Conservation (phyloP, 306 rosid genomes). For the Trifolium fragiferum region DNA sequence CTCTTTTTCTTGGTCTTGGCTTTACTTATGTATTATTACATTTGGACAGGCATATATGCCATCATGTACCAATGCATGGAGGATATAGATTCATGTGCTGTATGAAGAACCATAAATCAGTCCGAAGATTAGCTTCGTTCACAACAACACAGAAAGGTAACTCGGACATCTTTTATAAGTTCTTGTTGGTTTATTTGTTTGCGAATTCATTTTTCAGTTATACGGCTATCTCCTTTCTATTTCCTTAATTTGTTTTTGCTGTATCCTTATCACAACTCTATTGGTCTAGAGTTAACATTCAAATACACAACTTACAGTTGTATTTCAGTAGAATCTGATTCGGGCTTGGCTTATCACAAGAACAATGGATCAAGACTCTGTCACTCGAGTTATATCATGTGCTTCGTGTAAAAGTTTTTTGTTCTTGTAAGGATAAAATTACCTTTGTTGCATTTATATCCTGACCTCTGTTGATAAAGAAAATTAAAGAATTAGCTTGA, state of each 20-base stretch:
- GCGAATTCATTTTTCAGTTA: slow-evolving; percentile 3
- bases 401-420: slow-evolving; percentile 12
- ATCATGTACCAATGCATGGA: slow-evolving; percentile 49
- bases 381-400: slow-evolving; percentile 5
- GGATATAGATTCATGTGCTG: slow-evolving; percentile 55
- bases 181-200: slow-evolving; percentile 33
- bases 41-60: slow-evolving; percentile 62
- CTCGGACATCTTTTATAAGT: slow-evolving; percentile 21
- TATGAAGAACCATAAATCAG: slow-evolving; percentile 50
- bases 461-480: neutral
- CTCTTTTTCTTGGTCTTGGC: slow-evolving; percentile 3
- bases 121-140: slow-evolving; percentile 58
- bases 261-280: slow-evolving; percentile 18
- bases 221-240: slow-evolving; percentile 30
- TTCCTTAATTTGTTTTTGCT: slow-evolving; percentile 13
- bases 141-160: slow-evolving; percentile 65
- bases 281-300: slow-evolving; percentile 30
- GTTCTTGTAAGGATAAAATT: slow-evolving; percentile 21
- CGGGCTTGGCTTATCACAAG: slow-evolving; percentile 15
- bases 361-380: slow-evolving; percentile 3
- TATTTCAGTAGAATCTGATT: slow-evolving; percentile 19
- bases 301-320: neutral
- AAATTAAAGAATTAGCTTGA: slow-evolving; percentile 5
- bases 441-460: slow-evolving; percentile 12
- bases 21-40: slow-evolving; percentile 39